Evolutionary conservation across 1,139 yeast species (phyloP), one percentile per base, ranked within the genome.

Genomic region (Geotrichum australiense): DNA sequence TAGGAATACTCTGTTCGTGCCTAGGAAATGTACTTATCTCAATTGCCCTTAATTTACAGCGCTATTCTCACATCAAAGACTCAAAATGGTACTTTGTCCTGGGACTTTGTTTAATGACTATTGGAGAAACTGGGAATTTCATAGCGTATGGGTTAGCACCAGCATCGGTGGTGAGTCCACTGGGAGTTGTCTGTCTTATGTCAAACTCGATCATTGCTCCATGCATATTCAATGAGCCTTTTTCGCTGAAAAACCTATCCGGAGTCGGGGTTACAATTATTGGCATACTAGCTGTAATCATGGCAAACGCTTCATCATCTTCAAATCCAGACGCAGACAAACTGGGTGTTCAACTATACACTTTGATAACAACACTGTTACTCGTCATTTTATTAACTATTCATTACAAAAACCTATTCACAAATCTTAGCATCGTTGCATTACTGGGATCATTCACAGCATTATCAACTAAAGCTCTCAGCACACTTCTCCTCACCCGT

Each of bases 141-240:
- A 52, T 69, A 11, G 71, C 73, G 4, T 69, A 68, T 47, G 74
- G 74, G 0, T 55, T 67, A 35, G 68, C 71, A 0, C 70, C 71
- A 1, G 69, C 70, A 4, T 64, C 70, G n/a, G 56, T 67, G 3
- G 72, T 70, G 14, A 65, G 71, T 3, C 72, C 74, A 0, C 50
- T 70, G 23, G 74, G 74, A 4, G 72, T 69, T 3, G 63, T 69
- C 31, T 68, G 73, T 2, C 56, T 68, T 21, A 57, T 70, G 1
- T 63, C 73, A 2, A 70, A 70, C 47, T 64, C 70, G 39, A 55
- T 69, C 18, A 58, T 70, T 15, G 74, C 74, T 0, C 74, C 74
- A 0, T 56, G 68, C 1, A 51, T 69, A 23, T 69, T 69, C 46
- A 61, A 66, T 37, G 71, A 67, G 46, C 49, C 48, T 10, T 54